A percentile compares a stretch with the other conserved stretches of the same genome.
These are phyloP conservation scores for Orbilia oligospora DNA, from an alignment of 2,329 filamentous ascomycete genomes.

Conservation along the genomic window DNA sequence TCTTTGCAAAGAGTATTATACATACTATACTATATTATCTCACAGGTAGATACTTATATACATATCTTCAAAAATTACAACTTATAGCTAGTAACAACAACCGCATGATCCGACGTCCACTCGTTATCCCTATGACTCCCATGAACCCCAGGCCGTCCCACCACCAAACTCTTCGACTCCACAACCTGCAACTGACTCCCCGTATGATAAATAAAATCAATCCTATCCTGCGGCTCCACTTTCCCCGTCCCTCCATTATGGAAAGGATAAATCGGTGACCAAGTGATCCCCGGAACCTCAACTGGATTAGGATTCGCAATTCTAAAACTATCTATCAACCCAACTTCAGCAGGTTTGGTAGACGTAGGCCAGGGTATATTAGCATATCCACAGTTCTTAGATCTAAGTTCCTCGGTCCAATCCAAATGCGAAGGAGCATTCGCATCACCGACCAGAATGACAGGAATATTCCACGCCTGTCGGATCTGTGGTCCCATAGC, in stretches of 20 bases:
- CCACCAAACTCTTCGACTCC: slow-evolving; percentile 65
- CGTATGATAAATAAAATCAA: slow-evolving; percentile 69
- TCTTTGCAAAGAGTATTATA: too few species aligned
- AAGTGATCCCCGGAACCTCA: slow-evolving; percentile 66
- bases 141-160: slow-evolving; percentile 66
- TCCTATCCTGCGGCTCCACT: slow-evolving; percentile 68
- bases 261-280: slow-evolving; percentile 67
- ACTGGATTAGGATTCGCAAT: slow-evolving; percentile 66
- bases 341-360: slow-evolving; percentile 65
- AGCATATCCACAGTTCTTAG: slow-evolving; percentile 67
- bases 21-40: too few species aligned
- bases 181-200: slow-evolving; percentile 65
- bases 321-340: slow-evolving; percentile 68
- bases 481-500: slow-evolving; percentile 66
- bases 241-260: slow-evolving; percentile 64
- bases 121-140: slow-evolving; percentile 67
- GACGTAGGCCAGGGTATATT: slow-evolving; percentile 68
- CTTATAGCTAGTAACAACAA: slow-evolving; percentile 40
- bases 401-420: slow-evolving; percentile 66
- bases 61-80: too few species aligned
- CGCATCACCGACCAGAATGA: slow-evolving; percentile 68
- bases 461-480: slow-evolving; percentile 65
- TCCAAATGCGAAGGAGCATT: slow-evolving; percentile 69
- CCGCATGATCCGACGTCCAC: slow-evolving; percentile 68
- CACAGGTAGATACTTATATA: too few species aligned